Conservation (phyloP, 176 grass and related monocot species). For the Avena sativa region DNA sequence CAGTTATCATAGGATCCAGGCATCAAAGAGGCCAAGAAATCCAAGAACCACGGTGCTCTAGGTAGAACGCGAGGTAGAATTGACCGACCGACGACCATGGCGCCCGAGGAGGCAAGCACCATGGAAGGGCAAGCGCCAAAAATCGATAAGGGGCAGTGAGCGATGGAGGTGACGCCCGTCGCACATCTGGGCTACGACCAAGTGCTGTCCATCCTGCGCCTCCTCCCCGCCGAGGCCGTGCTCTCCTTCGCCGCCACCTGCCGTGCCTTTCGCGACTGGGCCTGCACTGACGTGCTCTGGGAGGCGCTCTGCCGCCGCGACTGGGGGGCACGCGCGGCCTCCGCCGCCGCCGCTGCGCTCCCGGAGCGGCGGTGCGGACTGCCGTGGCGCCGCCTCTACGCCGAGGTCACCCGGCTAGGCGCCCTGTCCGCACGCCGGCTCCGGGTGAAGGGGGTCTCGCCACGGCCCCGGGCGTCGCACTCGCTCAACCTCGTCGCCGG, state of each 20-base stretch:
- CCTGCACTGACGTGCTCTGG: slow-evolving; percentile 80
- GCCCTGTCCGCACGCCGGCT: slow-evolving; percentile 61
- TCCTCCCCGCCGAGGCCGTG: slow-evolving; percentile 74
- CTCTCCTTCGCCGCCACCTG: slow-evolving; percentile 84
- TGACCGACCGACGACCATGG: slow-evolving; percentile 27
- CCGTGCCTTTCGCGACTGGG: slow-evolving; percentile 61
- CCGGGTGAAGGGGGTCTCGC: slow-evolving; percentile 53
- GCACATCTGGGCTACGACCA: slow-evolving; percentile 71
- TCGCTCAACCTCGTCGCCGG: slow-evolving; percentile 85
- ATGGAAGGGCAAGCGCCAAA: background rate
- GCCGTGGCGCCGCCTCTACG: slow-evolving; percentile 73
- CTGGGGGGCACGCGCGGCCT: slow-evolving; percentile 56
- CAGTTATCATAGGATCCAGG: background rate
- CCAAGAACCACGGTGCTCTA: slow-evolving; percentile 25
- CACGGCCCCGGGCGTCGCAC: slow-evolving; percentile 80
- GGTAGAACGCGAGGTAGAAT: background rate
- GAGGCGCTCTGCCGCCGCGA: slow-evolving; percentile 81
- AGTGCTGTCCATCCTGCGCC: slow-evolving; percentile 69
- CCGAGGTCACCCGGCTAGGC: slow-evolving; percentile 54
- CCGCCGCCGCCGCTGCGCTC: slow-evolving; percentile 26
- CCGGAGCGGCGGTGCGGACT: slow-evolving; percentile 48
- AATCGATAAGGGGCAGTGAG: slow-evolving; percentile 37
- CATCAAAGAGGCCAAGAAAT: slow-evolving; percentile 18
- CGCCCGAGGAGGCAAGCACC: slow-evolving; percentile 10
- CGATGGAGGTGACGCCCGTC: slow-evolving; percentile 52